Evolutionary conservation across 176 grass and related monocot species (phyloP), one percentile per base, ranked within the genome.

Genomic region (Carex scoparia): DNA sequence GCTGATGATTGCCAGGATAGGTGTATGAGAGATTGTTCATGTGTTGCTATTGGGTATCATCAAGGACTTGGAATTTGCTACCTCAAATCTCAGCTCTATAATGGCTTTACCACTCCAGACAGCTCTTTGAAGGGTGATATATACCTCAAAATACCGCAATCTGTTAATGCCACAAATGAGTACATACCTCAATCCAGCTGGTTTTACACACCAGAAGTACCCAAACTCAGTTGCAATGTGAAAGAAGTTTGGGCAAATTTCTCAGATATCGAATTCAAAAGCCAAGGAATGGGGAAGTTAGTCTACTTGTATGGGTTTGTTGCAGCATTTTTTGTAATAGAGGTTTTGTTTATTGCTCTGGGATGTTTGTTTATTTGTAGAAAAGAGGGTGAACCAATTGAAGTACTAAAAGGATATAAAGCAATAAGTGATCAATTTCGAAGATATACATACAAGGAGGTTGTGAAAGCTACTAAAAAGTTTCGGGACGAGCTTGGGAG

Each of bases 401-500:
- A 80, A 54, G 5, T 72, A 69, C 66, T 81, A 53, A 65, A 83
- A 83, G 86, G 86, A 46, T 87, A 87, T 71, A 73, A 53, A 53
- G 80, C 69, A 55, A 83, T 87, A 38, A 74, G 40, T 15, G 68
- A 38, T 37, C 65, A 87, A 6, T 87, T 87, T 63, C 40, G 79
- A 28, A 73, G 65, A 72, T 87, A 81, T 61, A 83, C 79, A 1
- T 87, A 87, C 78, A 51, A 62, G 54, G 82, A 84, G 82, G 40
- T 84, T 40, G 65, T 69, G n/a, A 73, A 33, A 64, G 82, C 82
- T 32, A 71, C 64, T 8, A 48, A 55, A 38, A 84, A 84, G 10
- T 69, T 84, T 55, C 81, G 59, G 16, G 79, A 87, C 59, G 86
- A 71, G 53, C 63, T 87, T 23, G 86, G 86, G n/a, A 57, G 86